Percentiles rank a stretch among this genome's conserved stretches.
Evolutionary conservation across 1,284 basidiomycete species (phyloP).

Genomic region (Xerocomus amazonicus): DNA sequence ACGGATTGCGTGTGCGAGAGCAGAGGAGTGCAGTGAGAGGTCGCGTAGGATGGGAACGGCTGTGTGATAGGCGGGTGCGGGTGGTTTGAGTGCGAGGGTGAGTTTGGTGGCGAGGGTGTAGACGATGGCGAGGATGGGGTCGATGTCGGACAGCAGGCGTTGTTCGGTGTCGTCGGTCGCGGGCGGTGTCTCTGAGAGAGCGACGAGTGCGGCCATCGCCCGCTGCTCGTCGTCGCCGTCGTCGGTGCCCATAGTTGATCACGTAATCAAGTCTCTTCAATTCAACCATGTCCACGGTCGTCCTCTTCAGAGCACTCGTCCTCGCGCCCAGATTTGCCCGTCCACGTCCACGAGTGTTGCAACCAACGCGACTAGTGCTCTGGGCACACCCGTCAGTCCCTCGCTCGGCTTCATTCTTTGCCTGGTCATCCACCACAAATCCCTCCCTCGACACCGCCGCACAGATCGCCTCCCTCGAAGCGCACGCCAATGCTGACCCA

Average conservation of each 20-base stretch:
- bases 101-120: conserved; percentile 61
- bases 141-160: conserved; percentile 52
- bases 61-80: conserved; percentile 53
- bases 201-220: neutral
- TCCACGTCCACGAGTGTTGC: neutral
- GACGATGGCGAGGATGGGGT: conserved; percentile 60
- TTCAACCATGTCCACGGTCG: conserved; percentile 7
- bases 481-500: conserved; percentile 68
- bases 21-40: conserved; percentile 49
- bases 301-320: conserved; percentile 1
- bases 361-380: too few relatives aligned
- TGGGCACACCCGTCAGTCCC: conserved; percentile 8
- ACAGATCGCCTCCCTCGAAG: conserved; percentile 66
- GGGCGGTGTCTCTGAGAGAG: conserved; percentile 11
- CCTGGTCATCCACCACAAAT: conserved; percentile 43
- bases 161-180: conserved; percentile 20
- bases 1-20: conserved; percentile 55
- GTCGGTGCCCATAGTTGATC: neutral
- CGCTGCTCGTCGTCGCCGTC: neutral
- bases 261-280: neutral
- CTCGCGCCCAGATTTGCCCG: neutral
- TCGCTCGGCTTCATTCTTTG: conserved; percentile 47
- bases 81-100: conserved; percentile 61
- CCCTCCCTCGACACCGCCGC: conserved; percentile 67
- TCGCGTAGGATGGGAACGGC: conserved; percentile 56